Conservation (phyloP, 139 green algal species). For the Tetraselmis striata region DNA sequence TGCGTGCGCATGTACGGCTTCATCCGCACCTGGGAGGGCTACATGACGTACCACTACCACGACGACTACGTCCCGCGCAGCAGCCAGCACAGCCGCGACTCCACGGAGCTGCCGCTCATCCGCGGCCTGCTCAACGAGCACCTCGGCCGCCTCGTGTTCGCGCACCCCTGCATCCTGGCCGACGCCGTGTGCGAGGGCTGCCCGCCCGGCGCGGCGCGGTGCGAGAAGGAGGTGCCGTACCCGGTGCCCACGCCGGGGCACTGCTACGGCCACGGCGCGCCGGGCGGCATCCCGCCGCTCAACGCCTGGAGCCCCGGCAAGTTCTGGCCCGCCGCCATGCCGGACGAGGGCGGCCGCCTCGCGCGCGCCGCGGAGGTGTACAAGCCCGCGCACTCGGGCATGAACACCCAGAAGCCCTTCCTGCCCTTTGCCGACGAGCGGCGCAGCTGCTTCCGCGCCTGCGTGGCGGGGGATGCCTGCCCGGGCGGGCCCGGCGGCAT, state of each 20-base stretch:
- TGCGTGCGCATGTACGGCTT: slow-evolving; percentile 19
- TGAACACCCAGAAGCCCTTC: background rate
- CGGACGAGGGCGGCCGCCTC: background rate
- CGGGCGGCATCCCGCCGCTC: background rate
- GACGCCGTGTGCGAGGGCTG: slow-evolving; percentile 8
- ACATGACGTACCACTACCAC: slow-evolving; percentile 27
- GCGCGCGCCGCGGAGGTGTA: background rate
- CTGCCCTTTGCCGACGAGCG: background rate
- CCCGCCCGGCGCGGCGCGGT: background rate
- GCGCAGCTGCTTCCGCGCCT: background rate
- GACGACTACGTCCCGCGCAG: slow-evolving; percentile 13
- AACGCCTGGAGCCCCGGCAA: background rate
- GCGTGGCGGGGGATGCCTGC: background rate
- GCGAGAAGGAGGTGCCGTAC: slow-evolving; percentile 5
- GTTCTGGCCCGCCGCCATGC: background rate
- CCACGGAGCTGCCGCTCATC: slow-evolving; percentile 10
- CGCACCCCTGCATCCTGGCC: slow-evolving; percentile 9
- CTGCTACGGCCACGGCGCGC: slow-evolving; percentile 5
- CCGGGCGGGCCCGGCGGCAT: background rate
- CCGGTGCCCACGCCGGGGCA: slow-evolving; percentile 2
- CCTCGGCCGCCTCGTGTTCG: slow-evolving; percentile 1
- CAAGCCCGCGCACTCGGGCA: background rate
- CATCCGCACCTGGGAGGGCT: slow-evolving; percentile 13
- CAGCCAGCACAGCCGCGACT: slow-evolving; percentile 10
- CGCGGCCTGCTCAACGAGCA: slow-evolving; percentile 1